phyloP scores from a whole-genome alignment of 306 rosid species.

The Vigna hirtella region DNA sequence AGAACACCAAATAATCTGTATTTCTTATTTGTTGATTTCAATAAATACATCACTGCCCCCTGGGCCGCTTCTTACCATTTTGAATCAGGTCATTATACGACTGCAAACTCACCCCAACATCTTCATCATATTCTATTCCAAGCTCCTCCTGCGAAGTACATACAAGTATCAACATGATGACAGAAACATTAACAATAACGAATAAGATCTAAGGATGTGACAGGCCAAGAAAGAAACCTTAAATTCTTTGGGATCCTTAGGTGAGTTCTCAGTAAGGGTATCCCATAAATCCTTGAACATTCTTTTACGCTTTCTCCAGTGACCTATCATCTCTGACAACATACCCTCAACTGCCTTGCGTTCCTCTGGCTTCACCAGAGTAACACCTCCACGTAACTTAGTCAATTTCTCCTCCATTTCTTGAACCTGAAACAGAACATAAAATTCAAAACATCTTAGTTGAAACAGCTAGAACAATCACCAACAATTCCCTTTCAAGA shows the following conservation, averaged over 20 bases:
- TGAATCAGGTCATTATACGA: conserved; percentile 68
- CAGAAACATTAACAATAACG: conserved; percentile 12
- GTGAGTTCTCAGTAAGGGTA: conserved; percentile 86
- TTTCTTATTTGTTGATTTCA: conserved; percentile 23
- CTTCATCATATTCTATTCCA: conserved; percentile 85
- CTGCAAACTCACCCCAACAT: conserved; percentile 76
- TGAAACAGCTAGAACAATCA: conserved; percentile 14
- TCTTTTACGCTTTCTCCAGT: conserved; percentile 94
- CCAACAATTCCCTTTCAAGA: conserved; percentile 23
- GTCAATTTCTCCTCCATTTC: conserved; percentile 76
- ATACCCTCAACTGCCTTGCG: conserved; percentile 65
- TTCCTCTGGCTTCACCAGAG: conserved; percentile 90
- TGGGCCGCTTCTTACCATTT: conserved; percentile 63
- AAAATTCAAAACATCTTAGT: conserved; percentile 34
- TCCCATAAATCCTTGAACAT: conserved; percentile 95
- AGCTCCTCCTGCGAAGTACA: conserved; percentile 79
- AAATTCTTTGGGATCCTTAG: conserved; percentile 84
- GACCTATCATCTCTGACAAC: conserved; percentile 61
- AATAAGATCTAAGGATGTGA: conserved; percentile 14
- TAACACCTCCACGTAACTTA: conserved; percentile 80
- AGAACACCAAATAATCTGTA: conserved; percentile 41
- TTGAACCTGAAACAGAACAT: conserved; percentile 59
- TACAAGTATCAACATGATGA: conserved; percentile 17
- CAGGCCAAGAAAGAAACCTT: conserved; percentile 55
- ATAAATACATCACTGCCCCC: conserved; percentile 58